Evolutionary conservation across 73 alveolate genomes (phyloP), one percentile per base, ranked within the genome.

Genomic region (Breviolum minutum): DNA sequence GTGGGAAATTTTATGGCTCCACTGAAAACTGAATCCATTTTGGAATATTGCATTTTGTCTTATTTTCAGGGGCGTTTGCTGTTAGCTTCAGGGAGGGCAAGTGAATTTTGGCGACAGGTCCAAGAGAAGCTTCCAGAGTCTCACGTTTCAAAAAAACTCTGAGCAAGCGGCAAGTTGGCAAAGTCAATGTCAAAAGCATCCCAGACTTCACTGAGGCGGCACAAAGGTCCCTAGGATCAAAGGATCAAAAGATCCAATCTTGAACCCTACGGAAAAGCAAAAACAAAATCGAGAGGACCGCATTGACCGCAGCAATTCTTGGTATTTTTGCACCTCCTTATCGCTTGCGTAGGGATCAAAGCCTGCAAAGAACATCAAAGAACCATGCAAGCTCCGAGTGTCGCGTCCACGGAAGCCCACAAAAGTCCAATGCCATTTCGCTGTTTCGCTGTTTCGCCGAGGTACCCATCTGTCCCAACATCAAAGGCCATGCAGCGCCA

Each of bases 401-500:
- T 17, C 74, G 24, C 74, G 24, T 11, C 74, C 74, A 40, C 54
- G 54, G 3, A 40, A 40, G 54, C 3, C 54, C 54, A 40, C 54
- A 3, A 2, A 68, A 68, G 24, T 22, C 77, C 77, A 14, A 1
- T 2, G n/a, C 24, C 6, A 4, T 22, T 68, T 68, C 77, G 77
- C 4, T 68, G n/a, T 14, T 22, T 22, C 17, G 82, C 54, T 73
- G 82, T 73, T 6, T 22, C 7, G 24, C 54, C 7, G 17, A 24
- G 12, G 82, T 12, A 20, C 86, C 86, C 66, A 77, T 54, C 99
- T 94, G 99, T 29, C 93, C 92, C 63, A 94, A 71, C 73, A 63
- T 63, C 99, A 94, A 27, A 5, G 99, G 99, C 99, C 99, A 94
- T 19, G 99, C 84, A 27, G 99, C 99, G 54, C 99, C 99, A 20